These are phyloP conservation scores for Ramaria rubella DNA, from an alignment of 768 basidiomycete genomes.

Conservation along the genomic window DNA sequence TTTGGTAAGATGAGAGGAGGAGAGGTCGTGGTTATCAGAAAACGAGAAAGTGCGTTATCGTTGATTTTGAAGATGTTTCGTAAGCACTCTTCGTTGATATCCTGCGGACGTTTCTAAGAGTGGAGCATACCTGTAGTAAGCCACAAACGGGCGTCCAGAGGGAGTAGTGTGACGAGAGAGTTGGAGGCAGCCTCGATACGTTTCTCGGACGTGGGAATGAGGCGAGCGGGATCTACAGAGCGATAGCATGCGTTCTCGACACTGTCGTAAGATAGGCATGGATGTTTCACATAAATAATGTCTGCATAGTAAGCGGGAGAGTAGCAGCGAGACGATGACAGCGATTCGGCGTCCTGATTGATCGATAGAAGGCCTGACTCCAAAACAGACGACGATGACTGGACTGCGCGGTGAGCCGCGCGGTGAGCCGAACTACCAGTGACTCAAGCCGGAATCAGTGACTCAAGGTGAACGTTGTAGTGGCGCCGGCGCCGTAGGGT, in stretches of 20 bases:
- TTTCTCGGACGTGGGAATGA: constrained; percentile 41
- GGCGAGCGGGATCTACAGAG: constrained; percentile 20
- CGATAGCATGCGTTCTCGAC: constrained; percentile 40
- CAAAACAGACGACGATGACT: no score
- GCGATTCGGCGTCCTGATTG: no score
- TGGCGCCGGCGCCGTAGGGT: no score
- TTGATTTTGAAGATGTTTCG: constrained; percentile 48
- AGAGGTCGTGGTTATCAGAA: constrained; percentile 29
- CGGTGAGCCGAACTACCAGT: no score
- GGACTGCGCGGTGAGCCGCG: no score
- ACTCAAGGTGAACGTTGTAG: no score
- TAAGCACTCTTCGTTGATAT: constrained; percentile 38
- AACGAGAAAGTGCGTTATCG: constrained; percentile 56
- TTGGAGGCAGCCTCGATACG: constrained; percentile 45
- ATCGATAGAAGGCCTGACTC: no score
- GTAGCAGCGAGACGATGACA: no score
- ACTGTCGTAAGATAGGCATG: no score
- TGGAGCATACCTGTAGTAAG: constrained; percentile 49
- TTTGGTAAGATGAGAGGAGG: constrained; percentile 32
- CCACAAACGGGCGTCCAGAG: constrained; percentile 37
- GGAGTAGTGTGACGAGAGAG: constrained; percentile 31
- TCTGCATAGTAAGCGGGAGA: no score
- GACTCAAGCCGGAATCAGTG: no score
- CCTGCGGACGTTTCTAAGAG: constrained; percentile 47
- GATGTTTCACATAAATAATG: no score